Conservation (phyloP, 2,329 filamentous ascomycete species). For the Arthrobotrys pseudoclavata region DNA sequence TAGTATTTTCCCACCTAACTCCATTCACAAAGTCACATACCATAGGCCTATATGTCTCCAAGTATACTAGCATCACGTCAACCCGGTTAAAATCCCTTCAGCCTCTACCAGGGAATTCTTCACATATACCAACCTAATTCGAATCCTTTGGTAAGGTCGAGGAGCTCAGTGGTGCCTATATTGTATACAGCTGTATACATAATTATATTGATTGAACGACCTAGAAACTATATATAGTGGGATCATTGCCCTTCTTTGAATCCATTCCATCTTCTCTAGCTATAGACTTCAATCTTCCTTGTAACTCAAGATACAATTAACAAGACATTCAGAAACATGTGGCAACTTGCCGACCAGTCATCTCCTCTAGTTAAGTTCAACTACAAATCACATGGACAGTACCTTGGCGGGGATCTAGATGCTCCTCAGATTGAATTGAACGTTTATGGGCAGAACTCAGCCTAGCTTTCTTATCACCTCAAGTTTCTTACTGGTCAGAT, state of each 20-base stretch:
- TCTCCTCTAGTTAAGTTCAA: background rate
- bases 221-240: background rate
- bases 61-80: too few relatives aligned
- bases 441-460: background rate
- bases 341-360: background rate
- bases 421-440: background rate
- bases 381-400: background rate
- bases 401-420: background rate
- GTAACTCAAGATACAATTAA: background rate
- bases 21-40: too few relatives aligned
- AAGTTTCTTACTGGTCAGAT: background rate
- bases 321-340: conserved; percentile 3
- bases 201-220: too few relatives aligned
- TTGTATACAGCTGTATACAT: too few relatives aligned
- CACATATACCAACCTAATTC: too few relatives aligned
- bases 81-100: too few relatives aligned
- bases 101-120: too few relatives aligned
- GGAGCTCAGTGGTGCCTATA: too few relatives aligned
- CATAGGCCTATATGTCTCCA: too few relatives aligned
- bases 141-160: too few relatives aligned
- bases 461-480: conserved; percentile 5
- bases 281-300: background rate
- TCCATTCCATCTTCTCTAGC: background rate
- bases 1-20: too few relatives aligned
- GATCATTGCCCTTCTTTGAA: background rate